phyloP scores from a whole-genome alignment of 345 rosid species.

The Camelina hispida region DNA sequence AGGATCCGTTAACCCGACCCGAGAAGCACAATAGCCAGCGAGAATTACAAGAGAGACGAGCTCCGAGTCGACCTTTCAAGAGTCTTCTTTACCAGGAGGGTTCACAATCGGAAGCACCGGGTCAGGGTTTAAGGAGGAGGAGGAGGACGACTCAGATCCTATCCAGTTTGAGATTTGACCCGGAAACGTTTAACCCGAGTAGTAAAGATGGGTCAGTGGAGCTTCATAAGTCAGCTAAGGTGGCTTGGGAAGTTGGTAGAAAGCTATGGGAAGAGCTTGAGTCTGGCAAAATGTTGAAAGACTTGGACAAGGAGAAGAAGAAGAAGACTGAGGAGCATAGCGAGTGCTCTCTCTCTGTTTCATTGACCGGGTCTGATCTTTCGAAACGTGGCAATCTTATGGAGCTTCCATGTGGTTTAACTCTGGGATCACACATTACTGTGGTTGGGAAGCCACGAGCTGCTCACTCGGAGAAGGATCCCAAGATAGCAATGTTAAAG shows the following conservation, averaged over 20 bases:
- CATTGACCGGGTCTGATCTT: slow-evolving; percentile 64
- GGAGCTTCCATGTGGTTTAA: slow-evolving; percentile 82
- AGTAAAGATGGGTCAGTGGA: slow-evolving; percentile 55
- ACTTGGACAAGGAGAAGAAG: slow-evolving; percentile 28
- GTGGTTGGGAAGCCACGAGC: slow-evolving; percentile 71
- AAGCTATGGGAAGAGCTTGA: slow-evolving; percentile 69
- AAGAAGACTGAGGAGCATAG: slow-evolving; percentile 45
- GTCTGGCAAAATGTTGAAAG: slow-evolving; percentile 45
- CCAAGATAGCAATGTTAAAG: slow-evolving; percentile 57
- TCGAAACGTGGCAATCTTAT: slow-evolving; percentile 47
- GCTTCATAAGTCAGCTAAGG: slow-evolving; percentile 67
- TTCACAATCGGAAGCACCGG: slow-evolving; percentile 42
- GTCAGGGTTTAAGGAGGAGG: slow-evolving; percentile 19
- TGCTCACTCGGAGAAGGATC: slow-evolving; percentile 64
- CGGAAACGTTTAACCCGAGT: slow-evolving; percentile 52
- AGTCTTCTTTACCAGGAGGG: slow-evolving; percentile 47
- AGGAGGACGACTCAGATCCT: slow-evolving; percentile 38
- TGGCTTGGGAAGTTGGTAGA: slow-evolving; percentile 69
- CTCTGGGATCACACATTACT: slow-evolving; percentile 80
- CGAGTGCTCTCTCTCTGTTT: slow-evolving; percentile 60
- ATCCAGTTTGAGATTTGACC: slow-evolving; percentile 58
- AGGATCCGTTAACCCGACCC: slow-evolving; percentile 56
- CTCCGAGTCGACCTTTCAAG: slow-evolving; percentile 67
- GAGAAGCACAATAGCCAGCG: slow-evolving; percentile 53
- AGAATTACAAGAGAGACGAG: slow-evolving; percentile 51